Evolutionary conservation across 1,284 basidiomycete genomes (phyloP), one percentile per base, ranked within the genome.

Genomic region (Papiliotrema laurentii): DNA sequence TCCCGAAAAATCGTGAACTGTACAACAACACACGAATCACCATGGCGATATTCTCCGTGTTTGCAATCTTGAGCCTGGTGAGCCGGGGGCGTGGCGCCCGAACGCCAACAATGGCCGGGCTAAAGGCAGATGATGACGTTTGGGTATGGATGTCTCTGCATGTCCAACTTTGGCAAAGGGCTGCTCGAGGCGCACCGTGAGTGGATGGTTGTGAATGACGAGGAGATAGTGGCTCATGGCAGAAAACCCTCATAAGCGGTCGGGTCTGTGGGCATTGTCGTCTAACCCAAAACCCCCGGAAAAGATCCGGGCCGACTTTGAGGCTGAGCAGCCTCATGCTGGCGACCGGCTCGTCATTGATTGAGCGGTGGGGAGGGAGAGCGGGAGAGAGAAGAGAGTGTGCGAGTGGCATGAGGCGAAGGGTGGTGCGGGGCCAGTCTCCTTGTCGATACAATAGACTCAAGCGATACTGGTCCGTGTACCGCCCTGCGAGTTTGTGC

Each of bases 31-130:
- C 63, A 10, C 51, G 50, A 31, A 58, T 63, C 38, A 71, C 67
- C 6, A 60, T 69, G 52, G 66, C 63, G n/a, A 54, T 69, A 11
- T 64, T 71, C 42, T 62, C 66, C n/a, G 53, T 57, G n/a, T 64
- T 68, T 28, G 48, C 66, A n/a, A 60, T 70, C 31, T 39, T 70
- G 36, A 61, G 66, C 24, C 56, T 65, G 5, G 47, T 66, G 24
- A 35, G 54, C 35, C 35, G 22, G 26, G 3, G 18, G 4, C 27
- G n/a, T 18, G 7, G n/a, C 19, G n/a, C n/a, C n/a, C n/a, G n/a
- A n/a, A n/a, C n/a, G n/a, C 28, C 26, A 24, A 30, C 33, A 24
- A 18, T 49, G 31, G 6, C 41, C 14, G 21, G 21, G 11, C 22
- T 16, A 31, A 30, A 24, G 16, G 0, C 46, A 58, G 53, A 19